Evolutionary conservation across 2,329 filamentous ascomycete species (phyloP).

Genomic region (Tolypocladium guangdongense): DNA sequence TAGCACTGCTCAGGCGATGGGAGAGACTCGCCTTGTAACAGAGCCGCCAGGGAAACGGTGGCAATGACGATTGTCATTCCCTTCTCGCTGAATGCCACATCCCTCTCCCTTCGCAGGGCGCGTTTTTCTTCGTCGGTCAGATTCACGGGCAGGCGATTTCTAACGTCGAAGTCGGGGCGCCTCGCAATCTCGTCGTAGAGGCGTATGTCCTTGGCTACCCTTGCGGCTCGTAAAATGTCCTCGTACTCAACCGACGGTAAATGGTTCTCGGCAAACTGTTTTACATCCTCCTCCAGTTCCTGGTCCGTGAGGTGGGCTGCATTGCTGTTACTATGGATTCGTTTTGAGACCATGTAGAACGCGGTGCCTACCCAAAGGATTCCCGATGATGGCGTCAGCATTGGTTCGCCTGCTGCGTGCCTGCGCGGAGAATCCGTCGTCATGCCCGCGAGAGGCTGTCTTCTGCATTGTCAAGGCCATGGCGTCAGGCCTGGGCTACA

Average conservation of each 20-base stretch:
- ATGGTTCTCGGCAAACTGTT: conserved; percentile 15
- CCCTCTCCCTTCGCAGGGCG: conserved; percentile 25
- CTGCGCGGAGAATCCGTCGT: conserved; percentile 11
- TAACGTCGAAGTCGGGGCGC: conserved; percentile 8
- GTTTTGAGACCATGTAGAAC: neutral
- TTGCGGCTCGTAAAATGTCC: conserved; percentile 24
- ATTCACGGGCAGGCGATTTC: conserved; percentile 17
- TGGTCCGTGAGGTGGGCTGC: conserved; percentile 26
- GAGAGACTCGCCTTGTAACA: conserved; percentile 21
- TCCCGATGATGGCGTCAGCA: conserved; percentile 24
- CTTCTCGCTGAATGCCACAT: conserved; percentile 26
- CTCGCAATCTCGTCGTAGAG: conserved; percentile 26
- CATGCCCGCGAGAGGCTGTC: neutral
- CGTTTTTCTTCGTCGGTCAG: conserved; percentile 23
- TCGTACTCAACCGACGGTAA: conserved; percentile 18
- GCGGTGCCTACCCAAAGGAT: conserved; percentile 17
- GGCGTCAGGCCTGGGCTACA: neutral
- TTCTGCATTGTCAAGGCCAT: neutral
- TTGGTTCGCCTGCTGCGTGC: conserved; percentile 18
- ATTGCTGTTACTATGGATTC: neutral
- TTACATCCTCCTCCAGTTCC: conserved; percentile 25
- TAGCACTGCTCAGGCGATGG: neutral
- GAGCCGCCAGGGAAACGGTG: conserved; percentile 31
- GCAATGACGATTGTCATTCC: conserved; percentile 28
- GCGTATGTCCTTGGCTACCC: conserved; percentile 28